Evolutionary conservation across 306 rosid species (phyloP).

Genomic region (Citrullus mucosospermus): DNA sequence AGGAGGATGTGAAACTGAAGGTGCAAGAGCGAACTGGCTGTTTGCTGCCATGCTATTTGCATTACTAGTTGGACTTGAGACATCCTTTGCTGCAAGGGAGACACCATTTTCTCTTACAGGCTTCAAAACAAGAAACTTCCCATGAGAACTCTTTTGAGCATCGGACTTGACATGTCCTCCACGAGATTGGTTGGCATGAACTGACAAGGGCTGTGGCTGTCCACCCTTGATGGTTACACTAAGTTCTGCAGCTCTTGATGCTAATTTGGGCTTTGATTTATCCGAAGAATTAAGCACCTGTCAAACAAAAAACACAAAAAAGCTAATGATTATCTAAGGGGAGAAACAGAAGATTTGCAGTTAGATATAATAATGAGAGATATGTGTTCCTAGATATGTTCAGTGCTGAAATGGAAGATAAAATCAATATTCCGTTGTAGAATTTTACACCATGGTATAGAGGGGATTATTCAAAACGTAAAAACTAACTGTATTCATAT

Average conservation of each 20-base stretch:
- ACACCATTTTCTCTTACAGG: conserved; percentile 81
- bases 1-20: conserved; percentile 48
- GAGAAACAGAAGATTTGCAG: not conserved
- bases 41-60: conserved; percentile 42
- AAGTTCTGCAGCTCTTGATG: conserved; percentile 43
- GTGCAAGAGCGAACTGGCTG: conserved; percentile 47
- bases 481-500: not conserved
- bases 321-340: not conserved
- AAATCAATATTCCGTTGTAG: not conserved
- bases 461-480: not conserved
- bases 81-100: conserved; percentile 52
- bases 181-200: conserved; percentile 54
- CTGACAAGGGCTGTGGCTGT: conserved; percentile 41
- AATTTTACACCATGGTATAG: not conserved
- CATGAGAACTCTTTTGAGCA: conserved; percentile 64
- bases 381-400: not conserved
- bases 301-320: not conserved
- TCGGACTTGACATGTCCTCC: conserved; percentile 56
- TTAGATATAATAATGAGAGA: not conserved
- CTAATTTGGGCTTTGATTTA: conserved; percentile 68
- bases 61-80: conserved; percentile 44
- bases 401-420: not conserved
- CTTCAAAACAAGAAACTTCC: conserved; percentile 85
- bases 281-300: conserved; percentile 73
- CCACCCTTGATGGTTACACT: conserved; percentile 46